Base-by-base conservation (phyloP, 192 early-diverging fungal species). In the Umbelopsis vinacea region DNA sequence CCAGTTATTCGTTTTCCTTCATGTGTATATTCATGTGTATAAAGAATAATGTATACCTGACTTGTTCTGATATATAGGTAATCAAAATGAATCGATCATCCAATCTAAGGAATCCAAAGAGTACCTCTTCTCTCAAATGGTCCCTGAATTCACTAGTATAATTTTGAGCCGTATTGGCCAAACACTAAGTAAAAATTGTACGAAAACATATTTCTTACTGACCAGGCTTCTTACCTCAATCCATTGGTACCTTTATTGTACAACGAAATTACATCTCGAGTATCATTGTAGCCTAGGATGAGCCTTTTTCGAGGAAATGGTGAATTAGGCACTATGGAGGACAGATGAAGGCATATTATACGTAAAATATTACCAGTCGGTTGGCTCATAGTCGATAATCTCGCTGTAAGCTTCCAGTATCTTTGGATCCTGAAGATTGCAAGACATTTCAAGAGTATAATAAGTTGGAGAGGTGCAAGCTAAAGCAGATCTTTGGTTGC, bases 201-300 rank as follows among this genome's bases (percentile, higher is more conserved):
- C n/a, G n/a, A n/a, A 4, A 21, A 33, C 26, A 37, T 15, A 63
- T 37, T 43, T 7, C 6, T 43, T 12, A 43, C 6, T 12, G 40
- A 43, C 11, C 0, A 43, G 5, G 5, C 11, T 11, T 38, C 43
- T 7, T 74, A 81, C 60, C 75, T 77, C 46, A 89, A 63, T 46
- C 88, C 88, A 46, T 81, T 75, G 45, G 76, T 74, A 23, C 88
- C 88, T 37, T 82, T 84, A 29, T 74, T 70, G 75, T 88, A 87
- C 29, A 89, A 72, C 24, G 88, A 89, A 74, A 89, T 87, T 69
- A 87, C 85, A 70, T 89, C 88, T 43, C 88, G 71, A 19, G 86
- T 83, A 66, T 89, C 86, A 71, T 87, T 80, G 79, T 89, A 89
- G 14, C 88, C 88, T 24, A 89, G 80, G 53, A 89, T 81, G 19